Base-by-base conservation (phyloP, 2,329 filamentous ascomycete genomes). In the Diaporthe helianthi region DNA sequence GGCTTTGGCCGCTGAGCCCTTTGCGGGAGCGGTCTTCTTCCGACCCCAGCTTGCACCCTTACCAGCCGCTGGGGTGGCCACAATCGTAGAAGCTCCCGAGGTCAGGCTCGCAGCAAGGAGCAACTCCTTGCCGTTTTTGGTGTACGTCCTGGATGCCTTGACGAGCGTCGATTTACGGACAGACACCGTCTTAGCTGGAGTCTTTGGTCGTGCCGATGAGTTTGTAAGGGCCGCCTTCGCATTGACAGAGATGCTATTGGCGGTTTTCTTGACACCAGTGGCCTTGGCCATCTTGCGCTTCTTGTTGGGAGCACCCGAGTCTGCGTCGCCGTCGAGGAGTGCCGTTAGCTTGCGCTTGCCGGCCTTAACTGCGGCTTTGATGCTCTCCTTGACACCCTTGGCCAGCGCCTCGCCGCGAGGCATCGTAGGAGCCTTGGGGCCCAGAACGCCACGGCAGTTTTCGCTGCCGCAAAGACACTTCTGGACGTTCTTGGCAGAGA, bases 401-500 rank as follows among this genome's bases (percentile, higher is more conserved):
- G 38, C 33, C 13, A 52, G 67, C 29, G 58, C 41, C 51, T 69
- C 55, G 15, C 60, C 97, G 76, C 86, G 88, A 46, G 67, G 44
- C 66, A 84, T 81, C 72, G 87, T 86, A 73, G 87, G 86, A 29
- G 86, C 84, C 75, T 87, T 88, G 9, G 89, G 89, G 0, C 89
- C 89, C 44, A 91, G 80, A 24, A 90, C 84, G 51, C 89, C 89
- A 67, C 89, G 86, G 77, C 89, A 91, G 79, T 90, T 90, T 46
- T 81, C 77, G 73, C 85, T 85, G 71, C 88, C 88, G 77, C 89
- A 91, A 33, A 90, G 83, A 78, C 89, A 91, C 76, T 84, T 86
- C 77, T 91, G 89, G 58, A 90, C 88, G 76, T 90, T 90, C 81
- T 90, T 90, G 75, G 86, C 84, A 12, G 88, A 90, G 78, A 90